Evolutionary conservation across 768 basidiomycete species (phyloP).

Genomic region (Megacollybia marginata): DNA sequence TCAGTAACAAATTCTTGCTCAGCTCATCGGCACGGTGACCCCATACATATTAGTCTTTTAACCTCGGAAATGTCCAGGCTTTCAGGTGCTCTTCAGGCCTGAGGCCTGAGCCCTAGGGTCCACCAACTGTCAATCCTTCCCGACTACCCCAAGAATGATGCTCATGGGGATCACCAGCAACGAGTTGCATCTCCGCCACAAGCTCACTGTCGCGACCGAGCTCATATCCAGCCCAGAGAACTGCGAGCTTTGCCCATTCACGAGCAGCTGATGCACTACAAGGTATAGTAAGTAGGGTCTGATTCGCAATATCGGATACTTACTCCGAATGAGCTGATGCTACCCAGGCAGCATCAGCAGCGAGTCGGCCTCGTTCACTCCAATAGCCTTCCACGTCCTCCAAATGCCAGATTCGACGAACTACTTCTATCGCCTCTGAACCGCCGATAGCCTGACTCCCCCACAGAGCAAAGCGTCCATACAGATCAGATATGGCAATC

Average conservation of each 20-base stretch:
- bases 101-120: no score
- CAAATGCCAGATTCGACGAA: constrained; percentile 46
- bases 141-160: constrained; percentile 47
- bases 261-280: constrained; percentile 36
- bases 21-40: no score
- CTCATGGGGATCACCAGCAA: constrained; percentile 26
- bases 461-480: constrained; percentile 44
- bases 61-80: no score
- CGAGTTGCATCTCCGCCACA: constrained; percentile 28
- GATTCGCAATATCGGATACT: constrained; percentile 15
- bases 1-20: no score
- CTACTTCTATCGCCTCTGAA: constrained; percentile 38
- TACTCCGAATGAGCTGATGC: constrained; percentile 60
- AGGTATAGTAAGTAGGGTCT: background rate
- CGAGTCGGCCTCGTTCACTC: constrained; percentile 57
- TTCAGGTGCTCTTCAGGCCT: no score
- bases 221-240: constrained; percentile 50
- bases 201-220: constrained; percentile 49
- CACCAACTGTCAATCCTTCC: constrained; percentile 25
- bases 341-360: constrained; percentile 52
- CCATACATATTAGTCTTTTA: no score
- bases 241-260: constrained; percentile 43
- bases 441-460: constrained; percentile 35
- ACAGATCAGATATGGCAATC: constrained; percentile 34
- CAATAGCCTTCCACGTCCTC: constrained; percentile 59